Percentiles rank a stretch among this genome's conserved stretches.
phyloP scores from a whole-genome alignment of 257 asterid genomes.

The Linaria vulgaris region DNA sequence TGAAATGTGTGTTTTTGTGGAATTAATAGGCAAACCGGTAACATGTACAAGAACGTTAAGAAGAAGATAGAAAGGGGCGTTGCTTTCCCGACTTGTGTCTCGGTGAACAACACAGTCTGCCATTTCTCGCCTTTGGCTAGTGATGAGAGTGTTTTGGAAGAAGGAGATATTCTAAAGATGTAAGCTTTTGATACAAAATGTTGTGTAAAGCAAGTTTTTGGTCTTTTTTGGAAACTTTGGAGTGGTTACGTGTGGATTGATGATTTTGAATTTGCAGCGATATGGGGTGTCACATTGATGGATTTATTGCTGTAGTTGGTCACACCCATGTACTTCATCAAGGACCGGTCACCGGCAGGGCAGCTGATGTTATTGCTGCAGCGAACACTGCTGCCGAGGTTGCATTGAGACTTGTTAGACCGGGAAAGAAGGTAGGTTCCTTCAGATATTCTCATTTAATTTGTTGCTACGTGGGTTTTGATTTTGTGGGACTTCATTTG shows the following conservation, averaged over 20 bases:
- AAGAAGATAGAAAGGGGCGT: constrained; percentile 93
- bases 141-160: constrained; percentile 69
- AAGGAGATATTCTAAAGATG: constrained; percentile 82
- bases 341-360: constrained; percentile 85
- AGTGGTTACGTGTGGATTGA: no score
- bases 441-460: no score
- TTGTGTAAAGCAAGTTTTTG: not conserved
- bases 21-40: constrained; percentile 72
- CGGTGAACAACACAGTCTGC: constrained; percentile 77
- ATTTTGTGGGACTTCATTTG: no score
- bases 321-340: constrained; percentile 83
- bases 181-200: constrained; percentile 29
- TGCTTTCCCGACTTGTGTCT: constrained; percentile 92
- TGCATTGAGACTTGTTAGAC: constrained; percentile 86
- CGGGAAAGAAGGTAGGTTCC: constrained; percentile 70
- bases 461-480: no score
- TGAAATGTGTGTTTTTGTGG: not conserved
- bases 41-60: constrained; percentile 89
- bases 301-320: constrained; percentile 87
- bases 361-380: constrained; percentile 95
- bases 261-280: constrained; percentile 52
- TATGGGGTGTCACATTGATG: constrained; percentile 98
- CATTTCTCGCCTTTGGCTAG: constrained; percentile 84
- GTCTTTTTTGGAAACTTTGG: no score
- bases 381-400: constrained; percentile 97